A percentile compares a stretch with the other conserved stretches of the same genome.
These are phyloP conservation scores for Sugiyamaella novakii DNA, from an alignment of 1,139 yeast genomes.

Conservation along the genomic window DNA sequence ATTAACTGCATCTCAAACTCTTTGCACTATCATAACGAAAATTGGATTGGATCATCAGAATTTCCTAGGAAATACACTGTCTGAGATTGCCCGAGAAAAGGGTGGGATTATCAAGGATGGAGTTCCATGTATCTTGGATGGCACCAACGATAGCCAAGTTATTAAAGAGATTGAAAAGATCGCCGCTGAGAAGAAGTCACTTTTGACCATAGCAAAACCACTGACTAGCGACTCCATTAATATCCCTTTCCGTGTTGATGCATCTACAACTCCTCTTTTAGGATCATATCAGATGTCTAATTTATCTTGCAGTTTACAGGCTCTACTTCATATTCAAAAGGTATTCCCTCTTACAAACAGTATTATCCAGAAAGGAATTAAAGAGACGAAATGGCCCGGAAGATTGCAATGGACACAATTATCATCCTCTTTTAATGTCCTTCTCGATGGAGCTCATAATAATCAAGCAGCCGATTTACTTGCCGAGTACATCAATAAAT, in stretches of 20 bases:
- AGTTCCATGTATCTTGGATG: slow-evolving; percentile 72
- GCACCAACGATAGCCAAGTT: slow-evolving; percentile 58
- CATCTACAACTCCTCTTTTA: slow-evolving; percentile 53
- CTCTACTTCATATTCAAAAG: slow-evolving; percentile 47
- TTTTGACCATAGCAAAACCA: slow-evolving; percentile 22
- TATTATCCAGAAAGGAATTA: slow-evolving; percentile 54
- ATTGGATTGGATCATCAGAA: slow-evolving; percentile 83
- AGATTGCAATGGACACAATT: slow-evolving; percentile 55
- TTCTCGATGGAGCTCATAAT: slow-evolving; percentile 94
- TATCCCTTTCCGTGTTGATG: slow-evolving; percentile 26
- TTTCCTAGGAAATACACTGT: slow-evolving; percentile 65
- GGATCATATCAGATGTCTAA: slow-evolving; percentile 77
- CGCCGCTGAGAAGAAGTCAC: slow-evolving; percentile 23
- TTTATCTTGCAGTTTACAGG: slow-evolving; percentile 65
- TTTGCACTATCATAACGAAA: slow-evolving; percentile 77
- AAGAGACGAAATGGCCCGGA: slow-evolving; percentile 46
- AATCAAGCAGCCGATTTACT: slow-evolving; percentile 77
- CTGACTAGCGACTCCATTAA: background rate
- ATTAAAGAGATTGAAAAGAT: slow-evolving; percentile 45
- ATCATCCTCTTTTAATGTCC: slow-evolving; percentile 46
- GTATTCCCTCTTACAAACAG: slow-evolving; percentile 33
- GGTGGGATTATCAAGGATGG: slow-evolving; percentile 75
- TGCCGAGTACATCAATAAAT: slow-evolving; percentile 46
- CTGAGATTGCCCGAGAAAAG: slow-evolving; percentile 70
- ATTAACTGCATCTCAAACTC: slow-evolving; percentile 36